Percentiles rank a stretch among this genome's conserved stretches.
These are phyloP conservation scores for Amaranthus palmeri DNA, from an alignment of 148 eudicot genomes.

Conservation along the genomic window DNA sequence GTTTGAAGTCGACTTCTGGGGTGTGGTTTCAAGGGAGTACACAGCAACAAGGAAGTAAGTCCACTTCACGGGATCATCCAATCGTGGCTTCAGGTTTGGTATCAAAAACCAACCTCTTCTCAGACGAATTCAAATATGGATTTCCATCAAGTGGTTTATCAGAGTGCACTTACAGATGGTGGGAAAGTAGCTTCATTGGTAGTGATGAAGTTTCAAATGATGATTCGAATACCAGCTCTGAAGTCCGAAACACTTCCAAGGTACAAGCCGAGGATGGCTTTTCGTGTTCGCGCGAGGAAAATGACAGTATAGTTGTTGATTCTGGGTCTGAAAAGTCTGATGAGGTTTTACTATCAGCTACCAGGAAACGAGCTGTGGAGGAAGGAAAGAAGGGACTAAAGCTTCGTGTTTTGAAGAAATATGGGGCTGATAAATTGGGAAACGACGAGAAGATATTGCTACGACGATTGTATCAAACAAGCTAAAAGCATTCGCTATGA, in stretches of 20 bases:
- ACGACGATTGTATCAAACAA: conserved; percentile 35
- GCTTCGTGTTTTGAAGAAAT: conserved; percentile 40
- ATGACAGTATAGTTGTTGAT: conserved; percentile 12
- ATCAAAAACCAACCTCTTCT: conserved; percentile 20
- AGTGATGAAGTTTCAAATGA: conserved; percentile 13
- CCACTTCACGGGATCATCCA: conserved; percentile 28
- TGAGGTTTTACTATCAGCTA: conserved; percentile 27
- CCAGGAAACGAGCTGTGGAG: conserved; percentile 53
- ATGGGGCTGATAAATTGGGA: conserved; percentile 36
- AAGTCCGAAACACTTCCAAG: conserved; percentile 22
- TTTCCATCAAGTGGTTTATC: conserved; percentile 64
- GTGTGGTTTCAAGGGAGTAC: conserved; percentile 17
- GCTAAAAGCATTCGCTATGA: neutral
- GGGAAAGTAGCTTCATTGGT: conserved; percentile 39
- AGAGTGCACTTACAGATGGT: conserved; percentile 41
- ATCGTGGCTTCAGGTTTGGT: conserved; percentile 23
- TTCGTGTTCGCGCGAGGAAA: conserved; percentile 3
- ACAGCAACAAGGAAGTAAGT: conserved; percentile 37
- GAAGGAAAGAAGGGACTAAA: conserved; percentile 49
- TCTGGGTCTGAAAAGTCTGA: conserved; percentile 16
- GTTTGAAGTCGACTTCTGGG: conserved; percentile 20
- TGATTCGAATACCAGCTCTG: conserved; percentile 15
- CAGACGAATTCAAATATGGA: conserved; percentile 63
- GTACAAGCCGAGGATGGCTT: conserved; percentile 18
- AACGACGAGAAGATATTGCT: conserved; percentile 38